phyloP scores from a whole-genome alignment of 495 filamentous ascomycete species.

The Apiosordaria backusii region DNA sequence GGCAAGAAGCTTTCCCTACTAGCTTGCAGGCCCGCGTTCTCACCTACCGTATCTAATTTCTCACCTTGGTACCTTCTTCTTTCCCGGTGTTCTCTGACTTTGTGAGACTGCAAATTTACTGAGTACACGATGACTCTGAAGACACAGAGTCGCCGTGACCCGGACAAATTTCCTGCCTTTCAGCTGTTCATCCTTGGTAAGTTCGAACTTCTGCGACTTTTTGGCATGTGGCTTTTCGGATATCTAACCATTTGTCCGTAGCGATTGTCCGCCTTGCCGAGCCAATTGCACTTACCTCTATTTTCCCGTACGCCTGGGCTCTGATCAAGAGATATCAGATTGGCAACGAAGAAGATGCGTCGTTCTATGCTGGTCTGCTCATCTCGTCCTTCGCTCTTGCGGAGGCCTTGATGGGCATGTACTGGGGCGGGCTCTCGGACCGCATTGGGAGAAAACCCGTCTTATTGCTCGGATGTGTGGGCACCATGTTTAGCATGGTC shows the following conservation, averaged over 20 bases:
- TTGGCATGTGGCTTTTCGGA: neutral
- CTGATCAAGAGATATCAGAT: slow-evolving; percentile 72
- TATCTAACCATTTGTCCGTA: slow-evolving; percentile 17
- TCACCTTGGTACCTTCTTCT: neutral
- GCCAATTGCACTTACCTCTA: slow-evolving; percentile 82
- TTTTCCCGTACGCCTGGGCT: slow-evolving; percentile 85
- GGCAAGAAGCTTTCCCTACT: neutral
- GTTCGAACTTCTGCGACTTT: slow-evolving; percentile 17
- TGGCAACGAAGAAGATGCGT: slow-evolving; percentile 64
- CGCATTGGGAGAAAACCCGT: slow-evolving; percentile 80
- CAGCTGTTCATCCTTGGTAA: slow-evolving; percentile 75
- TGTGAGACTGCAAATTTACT: neutral
- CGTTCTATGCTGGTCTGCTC: slow-evolving; percentile 79
- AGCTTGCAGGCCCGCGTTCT: neutral
- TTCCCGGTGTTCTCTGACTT: neutral
- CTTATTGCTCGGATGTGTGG: slow-evolving; percentile 71
- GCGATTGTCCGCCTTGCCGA: slow-evolving; percentile 69
- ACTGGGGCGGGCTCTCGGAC: slow-evolving; percentile 81
- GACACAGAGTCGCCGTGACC: slow-evolving; percentile 46
- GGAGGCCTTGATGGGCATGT: slow-evolving; percentile 77
- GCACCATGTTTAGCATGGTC: slow-evolving; percentile 74
- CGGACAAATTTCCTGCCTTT: slow-evolving; percentile 65
- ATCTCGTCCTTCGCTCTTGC: slow-evolving; percentile 79
- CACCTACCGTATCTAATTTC: neutral
- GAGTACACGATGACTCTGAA: slow-evolving; percentile 43